These are phyloP conservation scores for Nidula microcarpa DNA, from an alignment of 768 basidiomycete genomes.

Conservation along the genomic window DNA sequence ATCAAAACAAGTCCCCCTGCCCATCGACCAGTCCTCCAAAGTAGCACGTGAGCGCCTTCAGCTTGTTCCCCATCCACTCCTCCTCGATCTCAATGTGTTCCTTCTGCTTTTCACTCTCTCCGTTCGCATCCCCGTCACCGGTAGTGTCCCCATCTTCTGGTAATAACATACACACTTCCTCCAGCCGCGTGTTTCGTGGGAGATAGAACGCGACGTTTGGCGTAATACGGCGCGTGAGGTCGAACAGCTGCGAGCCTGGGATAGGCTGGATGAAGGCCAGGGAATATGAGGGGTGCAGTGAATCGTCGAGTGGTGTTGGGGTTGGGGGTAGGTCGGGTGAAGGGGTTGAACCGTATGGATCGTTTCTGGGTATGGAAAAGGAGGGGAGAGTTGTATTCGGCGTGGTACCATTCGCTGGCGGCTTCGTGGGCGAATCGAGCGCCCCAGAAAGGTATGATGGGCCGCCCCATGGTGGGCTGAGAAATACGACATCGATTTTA, in stretches of 20 bases:
- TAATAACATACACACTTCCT: constrained; percentile 57
- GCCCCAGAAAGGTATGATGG: constrained; percentile 56
- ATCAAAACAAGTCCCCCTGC: constrained; percentile 59
- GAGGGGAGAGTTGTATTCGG: neutral
- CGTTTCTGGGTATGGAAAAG: constrained; percentile 8
- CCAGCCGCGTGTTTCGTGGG: constrained; percentile 74
- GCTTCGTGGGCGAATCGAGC: neutral
- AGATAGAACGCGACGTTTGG: constrained; percentile 86
- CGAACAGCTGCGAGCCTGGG: constrained; percentile 80
- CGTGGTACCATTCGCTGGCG: neutral
- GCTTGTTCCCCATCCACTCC: constrained; percentile 91
- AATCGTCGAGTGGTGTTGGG: constrained; percentile 9
- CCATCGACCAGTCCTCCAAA: constrained; percentile 80
- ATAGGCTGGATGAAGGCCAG: constrained; percentile 75
- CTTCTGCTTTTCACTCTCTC: constrained; percentile 1
- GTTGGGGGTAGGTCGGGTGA: neutral
- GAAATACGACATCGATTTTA: constrained; percentile 84
- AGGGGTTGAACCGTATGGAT: constrained; percentile 1
- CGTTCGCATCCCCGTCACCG: neutral
- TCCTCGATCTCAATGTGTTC: constrained; percentile 91
- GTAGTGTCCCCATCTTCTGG: constrained; percentile 4
- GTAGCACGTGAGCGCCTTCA: constrained; percentile 94
- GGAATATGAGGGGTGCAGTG: constrained; percentile 52
- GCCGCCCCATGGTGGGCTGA: constrained; percentile 97
- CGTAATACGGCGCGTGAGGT: constrained; percentile 66